Evolutionary conservation across 139 green algal species (phyloP).

Genomic region (Desmodesmus armatus): DNA sequence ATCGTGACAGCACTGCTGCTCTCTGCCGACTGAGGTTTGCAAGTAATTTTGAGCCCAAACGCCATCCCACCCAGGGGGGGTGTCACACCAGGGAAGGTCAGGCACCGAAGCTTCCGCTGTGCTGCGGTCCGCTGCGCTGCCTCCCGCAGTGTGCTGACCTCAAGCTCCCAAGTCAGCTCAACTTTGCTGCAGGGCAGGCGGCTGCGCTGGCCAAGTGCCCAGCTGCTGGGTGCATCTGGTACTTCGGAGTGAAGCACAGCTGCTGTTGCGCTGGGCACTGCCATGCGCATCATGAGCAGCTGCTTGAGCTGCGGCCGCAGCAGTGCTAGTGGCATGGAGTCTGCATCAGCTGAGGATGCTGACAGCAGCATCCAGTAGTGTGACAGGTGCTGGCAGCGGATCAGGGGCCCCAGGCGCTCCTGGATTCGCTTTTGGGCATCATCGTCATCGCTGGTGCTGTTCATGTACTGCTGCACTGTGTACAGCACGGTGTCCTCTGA

Average conservation of each 20-base stretch:
- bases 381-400: background rate
- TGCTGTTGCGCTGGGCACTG: background rate
- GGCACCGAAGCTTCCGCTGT: background rate
- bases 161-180: background rate
- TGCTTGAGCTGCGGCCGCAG: background rate
- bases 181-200: background rate
- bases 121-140: background rate
- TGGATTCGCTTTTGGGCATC: no score
- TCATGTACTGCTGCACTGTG: background rate
- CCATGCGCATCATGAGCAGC: background rate
- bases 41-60: background rate
- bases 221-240: background rate
- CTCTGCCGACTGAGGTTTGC: background rate
- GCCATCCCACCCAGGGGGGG: background rate
- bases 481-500: slow-evolving; percentile 14
- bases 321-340: background rate
- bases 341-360: background rate
- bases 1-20: background rate
- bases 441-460: background rate
- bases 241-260: background rate
- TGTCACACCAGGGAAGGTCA: background rate
- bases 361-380: background rate
- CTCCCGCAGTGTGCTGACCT: background rate
- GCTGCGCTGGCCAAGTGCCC: background rate
- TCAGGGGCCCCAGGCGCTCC: background rate